These are phyloP conservation scores for Lactarius trivialis DNA, from an alignment of 768 basidiomycete species.

Conservation along the genomic window DNA sequence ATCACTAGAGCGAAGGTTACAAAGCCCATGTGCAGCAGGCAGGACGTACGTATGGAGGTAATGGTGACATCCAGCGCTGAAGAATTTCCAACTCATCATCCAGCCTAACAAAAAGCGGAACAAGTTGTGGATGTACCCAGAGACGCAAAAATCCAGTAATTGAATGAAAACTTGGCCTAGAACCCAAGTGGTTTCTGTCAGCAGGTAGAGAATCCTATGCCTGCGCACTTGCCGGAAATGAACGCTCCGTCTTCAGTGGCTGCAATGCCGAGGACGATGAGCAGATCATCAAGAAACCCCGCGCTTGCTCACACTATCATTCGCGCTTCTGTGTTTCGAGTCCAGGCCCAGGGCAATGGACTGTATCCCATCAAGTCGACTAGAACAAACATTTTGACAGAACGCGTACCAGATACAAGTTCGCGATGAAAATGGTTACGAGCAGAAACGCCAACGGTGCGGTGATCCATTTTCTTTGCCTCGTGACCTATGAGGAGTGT, in stretches of 20 bases:
- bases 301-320: conserved; percentile 16
- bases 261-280: background rate
- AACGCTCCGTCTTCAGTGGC: conserved; percentile 19
- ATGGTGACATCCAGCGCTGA: conserved; percentile 38
- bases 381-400: background rate
- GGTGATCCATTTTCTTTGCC: conserved; percentile 34
- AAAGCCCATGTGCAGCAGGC: background rate
- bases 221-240: conserved; percentile 12
- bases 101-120: background rate
- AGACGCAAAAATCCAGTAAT: conserved; percentile 42
- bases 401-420: conserved; percentile 35
- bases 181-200: background rate
- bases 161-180: conserved; percentile 39
- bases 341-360: conserved; percentile 13
- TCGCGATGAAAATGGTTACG: conserved; percentile 33
- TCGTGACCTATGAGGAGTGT: conserved; percentile 34
- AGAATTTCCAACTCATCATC: background rate
- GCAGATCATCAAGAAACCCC: background rate
- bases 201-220: background rate
- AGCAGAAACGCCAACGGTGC: conserved; percentile 32
- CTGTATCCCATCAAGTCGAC: background rate
- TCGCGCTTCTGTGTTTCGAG: conserved; percentile 10
- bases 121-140: conserved; percentile 29
- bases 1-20: conserved; percentile 31
- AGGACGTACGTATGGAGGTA: conserved; percentile 34